These are phyloP conservation scores for Backusella australiensis DNA, from an alignment of 192 early-diverging fungal genomes.

Conservation along the genomic window DNA sequence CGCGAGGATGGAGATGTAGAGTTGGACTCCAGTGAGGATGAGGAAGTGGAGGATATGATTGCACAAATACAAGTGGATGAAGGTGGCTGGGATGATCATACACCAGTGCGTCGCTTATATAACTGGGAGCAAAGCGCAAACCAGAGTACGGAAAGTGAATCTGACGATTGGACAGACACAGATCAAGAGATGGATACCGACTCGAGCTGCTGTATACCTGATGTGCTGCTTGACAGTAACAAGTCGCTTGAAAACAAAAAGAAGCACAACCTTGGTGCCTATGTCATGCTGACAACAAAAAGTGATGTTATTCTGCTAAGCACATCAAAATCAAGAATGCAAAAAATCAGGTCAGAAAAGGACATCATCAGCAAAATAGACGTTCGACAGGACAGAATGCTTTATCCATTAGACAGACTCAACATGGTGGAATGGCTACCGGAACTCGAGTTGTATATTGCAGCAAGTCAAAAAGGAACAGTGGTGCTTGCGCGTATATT, in stretches of 20 bases:
- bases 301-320: conserved; percentile 18
- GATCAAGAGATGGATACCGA: neutral
- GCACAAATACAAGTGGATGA: neutral
- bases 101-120: neutral
- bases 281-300: conserved; percentile 26
- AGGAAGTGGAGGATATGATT: conserved; percentile 13
- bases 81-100: conserved; percentile 11
- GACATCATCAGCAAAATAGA: conserved; percentile 22
- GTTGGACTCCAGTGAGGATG: conserved; percentile 21
- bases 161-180: neutral
- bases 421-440: conserved; percentile 35
- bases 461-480: conserved; percentile 29
- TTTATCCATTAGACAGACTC: conserved; percentile 19
- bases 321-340: conserved; percentile 10
- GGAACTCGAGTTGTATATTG: conserved; percentile 27
- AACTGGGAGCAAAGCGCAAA: neutral
- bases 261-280: neutral
- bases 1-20: conserved; percentile 28
- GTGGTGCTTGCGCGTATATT: conserved; percentile 27
- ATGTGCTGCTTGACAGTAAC: neutral
- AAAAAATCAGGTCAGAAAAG: conserved; percentile 14
- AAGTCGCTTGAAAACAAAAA: neutral
- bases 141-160: conserved; percentile 2
- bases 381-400: conserved; percentile 17
- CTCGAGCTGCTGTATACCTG: conserved; percentile 1